Conservation (phyloP, 768 basidiomycete species). For the Tylopilus sp. region DNA sequence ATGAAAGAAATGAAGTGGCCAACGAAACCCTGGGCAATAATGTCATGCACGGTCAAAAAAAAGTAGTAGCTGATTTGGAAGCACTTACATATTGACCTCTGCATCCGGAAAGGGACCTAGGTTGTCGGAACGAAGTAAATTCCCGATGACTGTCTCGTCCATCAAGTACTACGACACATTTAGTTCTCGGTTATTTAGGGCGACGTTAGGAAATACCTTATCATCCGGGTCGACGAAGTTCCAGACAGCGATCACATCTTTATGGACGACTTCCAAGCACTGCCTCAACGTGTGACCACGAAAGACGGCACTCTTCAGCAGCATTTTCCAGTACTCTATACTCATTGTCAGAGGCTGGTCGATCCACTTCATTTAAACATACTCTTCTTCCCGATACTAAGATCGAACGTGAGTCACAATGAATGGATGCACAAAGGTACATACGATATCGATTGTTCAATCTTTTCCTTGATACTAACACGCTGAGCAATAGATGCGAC, state of each 20-base stretch:
- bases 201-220: neutral
- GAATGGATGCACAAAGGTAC: neutral
- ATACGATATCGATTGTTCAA: constrained; percentile 13
- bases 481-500: constrained; percentile 15
- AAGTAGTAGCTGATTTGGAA: too few species aligned
- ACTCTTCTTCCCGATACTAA: constrained; percentile 15
- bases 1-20: neutral
- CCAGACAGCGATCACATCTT: constrained; percentile 10
- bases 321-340: constrained; percentile 11
- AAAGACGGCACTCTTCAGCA: constrained; percentile 8
- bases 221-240: constrained; percentile 17
- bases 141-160: neutral
- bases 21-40: neutral
- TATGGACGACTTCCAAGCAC: constrained; percentile 11
- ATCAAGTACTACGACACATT: constrained; percentile 6
- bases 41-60: too few species aligned
- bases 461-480: constrained; percentile 13
- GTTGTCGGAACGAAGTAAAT: constrained; percentile 6
- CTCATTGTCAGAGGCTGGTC: neutral
- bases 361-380: neutral
- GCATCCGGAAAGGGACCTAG: neutral
- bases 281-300: constrained; percentile 1
- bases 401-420: neutral
- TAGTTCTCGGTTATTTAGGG: neutral
- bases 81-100: neutral